Conservation (phyloP, 306 rosid species). For the Alnus glutinosa region DNA sequence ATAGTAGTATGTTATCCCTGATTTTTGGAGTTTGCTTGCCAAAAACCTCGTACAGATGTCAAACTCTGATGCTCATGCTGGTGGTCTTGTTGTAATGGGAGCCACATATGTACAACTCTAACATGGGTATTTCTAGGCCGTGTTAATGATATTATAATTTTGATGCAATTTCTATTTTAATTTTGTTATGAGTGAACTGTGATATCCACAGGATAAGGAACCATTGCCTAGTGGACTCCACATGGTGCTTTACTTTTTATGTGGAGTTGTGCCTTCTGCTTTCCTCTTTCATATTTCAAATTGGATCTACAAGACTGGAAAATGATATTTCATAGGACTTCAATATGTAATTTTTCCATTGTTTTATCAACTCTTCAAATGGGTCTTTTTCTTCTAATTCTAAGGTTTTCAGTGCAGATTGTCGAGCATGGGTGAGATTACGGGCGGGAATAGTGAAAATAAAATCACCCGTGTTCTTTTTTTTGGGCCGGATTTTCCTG, state of each 20-base stretch:
- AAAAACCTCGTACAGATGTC: background rate
- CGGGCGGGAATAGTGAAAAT: constrained; percentile 23
- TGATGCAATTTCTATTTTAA: too few relatives aligned
- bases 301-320: background rate
- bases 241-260: background rate
- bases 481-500: constrained; percentile 64
- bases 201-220: background rate
- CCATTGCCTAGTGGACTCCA: too few relatives aligned
- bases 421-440: constrained; percentile 32
- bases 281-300: background rate
- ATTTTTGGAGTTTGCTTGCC: background rate
- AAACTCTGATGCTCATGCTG: background rate
- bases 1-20: too few relatives aligned
- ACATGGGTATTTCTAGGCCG: background rate
- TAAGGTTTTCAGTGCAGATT: constrained; percentile 11
- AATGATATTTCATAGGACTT: background rate
- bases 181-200: background rate
- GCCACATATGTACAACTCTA: background rate
- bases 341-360: background rate
- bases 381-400: background rate
- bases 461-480: constrained; percentile 62
- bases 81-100: background rate
- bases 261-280: background rate
- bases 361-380: background rate
- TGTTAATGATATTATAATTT: background rate